Evolutionary conservation across 2,329 filamentous ascomycete genomes (phyloP), one percentile per base, ranked within the genome.

Genomic region (Epichloe gansuensis): DNA sequence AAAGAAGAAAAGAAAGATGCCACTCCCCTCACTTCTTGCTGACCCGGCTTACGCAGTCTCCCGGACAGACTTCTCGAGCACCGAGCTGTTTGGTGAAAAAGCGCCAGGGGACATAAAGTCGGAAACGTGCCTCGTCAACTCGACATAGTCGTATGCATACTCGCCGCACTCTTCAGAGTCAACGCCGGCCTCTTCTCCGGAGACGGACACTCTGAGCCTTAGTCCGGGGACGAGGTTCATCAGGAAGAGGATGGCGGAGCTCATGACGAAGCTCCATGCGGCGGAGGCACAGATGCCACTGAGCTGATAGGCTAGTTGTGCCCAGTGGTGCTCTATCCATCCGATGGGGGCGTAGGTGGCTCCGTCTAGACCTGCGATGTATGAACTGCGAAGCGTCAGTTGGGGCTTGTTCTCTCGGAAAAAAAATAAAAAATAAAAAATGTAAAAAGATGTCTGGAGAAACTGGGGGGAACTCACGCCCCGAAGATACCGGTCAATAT

Each of bases 111-210:
- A 57, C 7, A 57, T 57, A 25, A 60, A 55, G 52, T 68, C 74
- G 54, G 66, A 70, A 51, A 89, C 80, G 60, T 90, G 84, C 51
- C 77, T 73, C 41, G 73, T 74, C 47, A 81, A 64, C 77, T 89
- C 85, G 60, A 89, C 85, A 66, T 89, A 89, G 66, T 89, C 85
- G 72, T 89, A 89, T 31, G 85, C 85, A 62, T 89, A 89, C 70
- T 90, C 86, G 67, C 86, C 86, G 49, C 89, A 81, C 71, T 89
- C 82, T 64, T 80, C 78, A 61, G 89, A 85, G 61, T 89, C 86
- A 34, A 81, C 70, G 49, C 84, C 84, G 25, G 84, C 71, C 50
- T 87, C 76, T 69, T 87, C 84, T 49, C 84, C 82, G 60, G 83
- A 81, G 57, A 80, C 71, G 13, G 74, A 72, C 53, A 82, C 83